Conservation (phyloP, 257 asterid genomes). For the Orobanche coerulescens region DNA sequence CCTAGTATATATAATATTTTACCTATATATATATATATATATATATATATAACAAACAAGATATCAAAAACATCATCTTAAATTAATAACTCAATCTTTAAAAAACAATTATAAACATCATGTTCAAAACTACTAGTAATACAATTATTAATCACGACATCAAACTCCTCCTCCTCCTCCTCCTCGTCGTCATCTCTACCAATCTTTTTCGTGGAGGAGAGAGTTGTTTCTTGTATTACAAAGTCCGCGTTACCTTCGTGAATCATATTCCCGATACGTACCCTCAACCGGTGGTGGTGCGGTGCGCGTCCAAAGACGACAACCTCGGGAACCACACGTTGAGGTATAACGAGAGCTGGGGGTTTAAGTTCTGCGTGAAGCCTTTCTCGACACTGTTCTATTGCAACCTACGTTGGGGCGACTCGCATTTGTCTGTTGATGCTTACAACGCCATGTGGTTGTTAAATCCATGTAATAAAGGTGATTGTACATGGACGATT, state of each 20-base stretch:
- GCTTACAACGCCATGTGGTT: not conserved
- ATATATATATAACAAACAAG: too few species aligned
- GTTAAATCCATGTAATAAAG: not conserved
- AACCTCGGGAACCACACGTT: slow-evolving; percentile 9
- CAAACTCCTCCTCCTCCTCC: too few species aligned
- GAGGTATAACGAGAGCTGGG: not conserved
- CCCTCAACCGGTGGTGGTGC: not conserved
- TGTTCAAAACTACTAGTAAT: not conserved
- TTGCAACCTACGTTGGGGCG: not conserved
- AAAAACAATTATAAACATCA: not conserved
- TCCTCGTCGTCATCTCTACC: not conserved
- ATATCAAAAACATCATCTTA: too few species aligned
- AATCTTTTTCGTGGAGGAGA: not conserved
- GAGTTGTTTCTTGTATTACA: not conserved
- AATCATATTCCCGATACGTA: not conserved
- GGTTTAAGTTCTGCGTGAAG: not conserved
- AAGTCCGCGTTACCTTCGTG: not conserved
- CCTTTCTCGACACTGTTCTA: not conserved
- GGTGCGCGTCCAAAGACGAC: not conserved
- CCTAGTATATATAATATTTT: too few species aligned
- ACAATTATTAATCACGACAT: too few species aligned
- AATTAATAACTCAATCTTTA: too few species aligned
- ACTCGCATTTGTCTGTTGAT: not conserved
- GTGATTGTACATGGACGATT: not conserved
- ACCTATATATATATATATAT: too few species aligned